Conservation (phyloP, 1,284 basidiomycete genomes). For the Tetrapyrgos nigripes region DNA sequence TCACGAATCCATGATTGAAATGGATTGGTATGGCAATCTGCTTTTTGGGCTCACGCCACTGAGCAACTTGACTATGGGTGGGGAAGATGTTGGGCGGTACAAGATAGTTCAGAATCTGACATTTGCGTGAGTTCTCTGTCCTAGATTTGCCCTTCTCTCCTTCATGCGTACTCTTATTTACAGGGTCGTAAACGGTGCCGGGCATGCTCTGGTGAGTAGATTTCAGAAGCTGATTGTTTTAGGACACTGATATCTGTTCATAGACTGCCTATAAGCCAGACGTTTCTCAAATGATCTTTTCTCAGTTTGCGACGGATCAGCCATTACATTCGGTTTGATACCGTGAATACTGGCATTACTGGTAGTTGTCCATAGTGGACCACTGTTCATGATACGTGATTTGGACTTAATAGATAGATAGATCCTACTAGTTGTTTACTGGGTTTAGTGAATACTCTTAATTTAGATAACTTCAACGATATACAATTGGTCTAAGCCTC, state of each 20-base stretch:
- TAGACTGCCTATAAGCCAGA: conserved; percentile 41
- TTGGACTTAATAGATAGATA: not conserved
- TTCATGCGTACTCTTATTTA: not conserved
- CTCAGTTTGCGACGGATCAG: conserved; percentile 25
- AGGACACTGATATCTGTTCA: not conserved
- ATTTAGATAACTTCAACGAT: no score
- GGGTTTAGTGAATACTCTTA: no score
- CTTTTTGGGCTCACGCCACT: conserved; percentile 40
- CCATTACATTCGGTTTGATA: conserved; percentile 3
- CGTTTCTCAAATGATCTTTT: conserved; percentile 39
- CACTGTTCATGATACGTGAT: not conserved
- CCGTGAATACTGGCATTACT: conserved; percentile 2
- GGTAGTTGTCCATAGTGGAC: not conserved
- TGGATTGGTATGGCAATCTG: conserved; percentile 44
- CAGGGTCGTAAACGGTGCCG: conserved; percentile 40
- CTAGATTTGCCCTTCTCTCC: not conserved
- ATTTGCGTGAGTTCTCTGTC: conserved; percentile 35
- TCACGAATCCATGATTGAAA: conserved; percentile 42
- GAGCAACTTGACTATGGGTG: conserved; percentile 41
- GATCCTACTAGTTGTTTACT: conserved; percentile 4
- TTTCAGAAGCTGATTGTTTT: not conserved
- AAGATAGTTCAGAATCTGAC: conserved; percentile 44
- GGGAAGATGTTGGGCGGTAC: conserved; percentile 36
- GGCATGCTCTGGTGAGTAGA: conserved; percentile 43
- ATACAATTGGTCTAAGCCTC: no score